Evolutionary conservation across 2,329 filamentous ascomycete species (phyloP), one percentile per base, ranked within the genome.

Genomic region (Chlorencoelia australis): DNA sequence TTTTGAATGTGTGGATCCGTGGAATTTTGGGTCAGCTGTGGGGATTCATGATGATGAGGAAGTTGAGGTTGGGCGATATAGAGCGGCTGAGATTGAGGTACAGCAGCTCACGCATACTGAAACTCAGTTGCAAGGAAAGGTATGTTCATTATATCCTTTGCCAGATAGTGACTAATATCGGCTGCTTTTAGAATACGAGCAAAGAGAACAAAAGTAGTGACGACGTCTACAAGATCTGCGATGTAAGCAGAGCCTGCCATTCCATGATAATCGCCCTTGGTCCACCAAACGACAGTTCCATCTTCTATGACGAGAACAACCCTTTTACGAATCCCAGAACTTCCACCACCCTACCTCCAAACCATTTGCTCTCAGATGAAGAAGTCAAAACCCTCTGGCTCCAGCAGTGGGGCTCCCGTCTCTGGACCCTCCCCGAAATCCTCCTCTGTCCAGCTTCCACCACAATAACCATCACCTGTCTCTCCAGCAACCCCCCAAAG

Each of bases 201-300:
- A 7, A 19, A 19, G n/a, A n/a, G n/a, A n/a, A 30, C 7, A 20
- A 18, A 14, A 24, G 17, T n/a, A 33, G 16, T 8, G 20, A 15
- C 4, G 35, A 38, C 7, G 35, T 35, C 10, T 45, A 46, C 33
- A 42, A 40, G 13, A 43, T 50, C 29, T 39, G 38, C 25, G 48
- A 50, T 33, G 30, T 50, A 2, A 30, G 47, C 7, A 36, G 48
- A 29, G 41, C 35, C 7, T 41, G 41, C 2, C 31, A 43, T 11
- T 37, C 37, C 3, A 15, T 45, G 18, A 34, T 17, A n/a, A 43
- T 45, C 18, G 18, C 27, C 17, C 35, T 45, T 2, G 40, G 40
- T 2, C 31, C 31, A 7, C 31, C 33, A 8, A 22, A 35, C 9
- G 31, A 20, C 27, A 5, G 38, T 25, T 17, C 33, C 10, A n/a